Conservation (phyloP, 2,329 filamentous ascomycete genomes). For the Diaporthe sp. region DNA sequence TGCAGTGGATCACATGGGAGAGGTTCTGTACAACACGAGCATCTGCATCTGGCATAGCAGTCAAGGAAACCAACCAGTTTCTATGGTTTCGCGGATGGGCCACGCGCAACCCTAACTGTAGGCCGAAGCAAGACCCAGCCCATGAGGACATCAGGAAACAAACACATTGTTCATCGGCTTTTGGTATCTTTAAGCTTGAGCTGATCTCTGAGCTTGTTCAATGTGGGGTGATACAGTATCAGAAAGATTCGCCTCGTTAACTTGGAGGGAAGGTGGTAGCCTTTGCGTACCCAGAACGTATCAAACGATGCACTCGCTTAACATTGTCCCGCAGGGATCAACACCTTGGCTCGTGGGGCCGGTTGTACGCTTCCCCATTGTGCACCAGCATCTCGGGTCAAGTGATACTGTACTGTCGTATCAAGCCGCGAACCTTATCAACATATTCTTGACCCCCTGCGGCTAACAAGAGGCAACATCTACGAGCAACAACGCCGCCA, state of each 20-base stretch:
- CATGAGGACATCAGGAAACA: neutral
- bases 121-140: neutral
- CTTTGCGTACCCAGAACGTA: neutral
- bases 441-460: neutral
- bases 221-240: conserved; percentile 23
- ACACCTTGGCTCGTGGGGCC: conserved; percentile 21
- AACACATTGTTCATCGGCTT: neutral
- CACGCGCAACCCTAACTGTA: neutral
- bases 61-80: neutral
- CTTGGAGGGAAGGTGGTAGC: neutral
- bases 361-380: conserved; percentile 11
- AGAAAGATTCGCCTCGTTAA: conserved; percentile 2
- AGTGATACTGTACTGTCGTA: conserved; percentile 32
- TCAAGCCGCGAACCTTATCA: conserved; percentile 17
- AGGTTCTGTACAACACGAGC: neutral
- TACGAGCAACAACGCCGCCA: neutral
- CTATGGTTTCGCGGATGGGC: neutral
- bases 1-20: conserved; percentile 1
- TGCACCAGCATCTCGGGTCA: conserved; percentile 32
- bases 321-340: conserved; percentile 1
- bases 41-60: neutral
- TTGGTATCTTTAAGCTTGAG: neutral
- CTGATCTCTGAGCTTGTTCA: neutral
- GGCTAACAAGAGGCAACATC: neutral
- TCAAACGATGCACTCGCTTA: conserved; percentile 28